These are phyloP conservation scores for Parsonsia alboflavescens DNA, from an alignment of 257 asterid species.

Conservation along the genomic window DNA sequence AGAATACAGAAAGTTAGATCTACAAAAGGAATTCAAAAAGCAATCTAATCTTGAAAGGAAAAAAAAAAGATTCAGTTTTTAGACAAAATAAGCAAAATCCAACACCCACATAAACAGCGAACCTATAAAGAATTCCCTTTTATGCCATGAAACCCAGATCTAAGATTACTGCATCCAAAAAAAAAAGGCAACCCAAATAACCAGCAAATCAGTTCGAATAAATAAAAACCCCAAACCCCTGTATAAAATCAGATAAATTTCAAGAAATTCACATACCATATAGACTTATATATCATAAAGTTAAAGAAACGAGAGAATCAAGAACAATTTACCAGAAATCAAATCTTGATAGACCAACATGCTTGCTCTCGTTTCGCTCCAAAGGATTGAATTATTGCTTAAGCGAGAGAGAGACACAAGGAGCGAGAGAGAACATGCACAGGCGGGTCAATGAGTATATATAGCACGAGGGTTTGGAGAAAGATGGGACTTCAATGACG, in stretches of 20 bases:
- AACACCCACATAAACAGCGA: background rate
- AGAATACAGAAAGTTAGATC: background rate
- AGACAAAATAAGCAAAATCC: background rate
- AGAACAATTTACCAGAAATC: conserved; percentile 30
- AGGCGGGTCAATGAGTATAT: conserved; percentile 3
- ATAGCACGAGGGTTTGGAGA: conserved; percentile 39
- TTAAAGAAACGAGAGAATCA: background rate
- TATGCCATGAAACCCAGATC: background rate
- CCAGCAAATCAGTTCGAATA: background rate
- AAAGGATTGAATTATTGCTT: background rate
- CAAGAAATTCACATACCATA: background rate
- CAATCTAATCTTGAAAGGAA: background rate
- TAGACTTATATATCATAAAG: background rate
- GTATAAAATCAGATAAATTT: background rate
- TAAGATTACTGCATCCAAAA: no score
- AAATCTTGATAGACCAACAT: conserved; percentile 76
- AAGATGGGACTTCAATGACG: background rate
- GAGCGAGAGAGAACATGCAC: conserved; percentile 19
- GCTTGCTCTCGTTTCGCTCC: conserved; percentile 24
- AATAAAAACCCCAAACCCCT: background rate
- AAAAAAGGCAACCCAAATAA: no score
- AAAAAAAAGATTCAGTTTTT: no score
- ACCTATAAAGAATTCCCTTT: background rate
- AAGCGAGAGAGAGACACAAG: conserved; percentile 5
- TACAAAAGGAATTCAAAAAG: background rate